Evolutionary conservation across 148 eudicot genomes (phyloP).

Genomic region (Persicaria tinctoria): DNA sequence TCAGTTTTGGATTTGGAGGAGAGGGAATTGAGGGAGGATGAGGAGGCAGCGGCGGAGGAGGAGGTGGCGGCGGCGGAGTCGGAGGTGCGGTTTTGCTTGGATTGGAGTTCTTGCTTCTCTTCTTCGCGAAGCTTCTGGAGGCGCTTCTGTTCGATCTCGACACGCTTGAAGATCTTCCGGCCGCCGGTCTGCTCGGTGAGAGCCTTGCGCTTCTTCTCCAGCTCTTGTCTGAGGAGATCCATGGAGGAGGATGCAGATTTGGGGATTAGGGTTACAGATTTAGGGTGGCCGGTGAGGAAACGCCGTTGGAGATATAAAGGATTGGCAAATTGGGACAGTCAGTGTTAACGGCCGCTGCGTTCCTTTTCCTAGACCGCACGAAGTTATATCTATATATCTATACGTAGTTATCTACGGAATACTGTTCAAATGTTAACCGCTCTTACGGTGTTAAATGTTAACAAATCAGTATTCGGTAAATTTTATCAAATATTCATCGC

Average conservation of each 20-base stretch:
- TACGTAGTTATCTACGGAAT: too few relatives aligned
- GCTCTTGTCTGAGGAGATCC: conserved; percentile 17
- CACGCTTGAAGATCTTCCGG: conserved; percentile 50
- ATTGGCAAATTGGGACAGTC: neutral
- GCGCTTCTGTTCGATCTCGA: conserved; percentile 75
- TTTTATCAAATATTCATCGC: too few relatives aligned
- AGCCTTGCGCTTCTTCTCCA: conserved; percentile 16
- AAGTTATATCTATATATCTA: too few relatives aligned
- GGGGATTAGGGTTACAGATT: neutral
- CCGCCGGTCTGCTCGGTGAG: conserved; percentile 15
- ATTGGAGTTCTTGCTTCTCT: conserved; percentile 8
- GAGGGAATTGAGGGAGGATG: conserved; percentile 20
- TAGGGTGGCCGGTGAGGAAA: neutral
- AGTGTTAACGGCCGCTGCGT: too few relatives aligned
- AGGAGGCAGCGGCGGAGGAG: conserved; percentile 15
- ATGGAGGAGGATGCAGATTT: neutral
- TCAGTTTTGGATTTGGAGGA: conserved; percentile 40
- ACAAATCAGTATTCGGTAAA: too few relatives aligned
- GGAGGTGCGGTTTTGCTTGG: conserved; percentile 19
- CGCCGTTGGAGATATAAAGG: neutral
- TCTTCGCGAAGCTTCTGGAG: conserved; percentile 26
- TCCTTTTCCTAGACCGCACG: too few relatives aligned
- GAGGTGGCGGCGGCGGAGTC: conserved; percentile 20
- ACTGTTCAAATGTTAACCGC: too few relatives aligned
- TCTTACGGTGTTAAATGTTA: too few relatives aligned